Evolutionary conservation across 345 rosid species (phyloP).

Genomic region (Citrus hindsii): DNA sequence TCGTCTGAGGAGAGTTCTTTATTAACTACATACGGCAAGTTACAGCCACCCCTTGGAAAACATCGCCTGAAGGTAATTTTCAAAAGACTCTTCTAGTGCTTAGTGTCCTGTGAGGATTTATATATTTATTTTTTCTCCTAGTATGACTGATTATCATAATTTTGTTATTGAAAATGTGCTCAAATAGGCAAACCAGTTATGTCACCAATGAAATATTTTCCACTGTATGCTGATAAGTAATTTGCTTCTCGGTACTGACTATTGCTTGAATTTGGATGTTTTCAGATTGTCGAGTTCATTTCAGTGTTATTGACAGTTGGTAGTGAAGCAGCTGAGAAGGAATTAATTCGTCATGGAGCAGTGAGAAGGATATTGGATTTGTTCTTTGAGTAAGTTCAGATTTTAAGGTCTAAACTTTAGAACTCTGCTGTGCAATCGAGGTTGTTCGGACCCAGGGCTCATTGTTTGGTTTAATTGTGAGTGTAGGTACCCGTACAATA

Average conservation of each 20-base stretch:
- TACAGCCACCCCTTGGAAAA: conserved; percentile 95
- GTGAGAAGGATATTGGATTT: conserved; percentile 62
- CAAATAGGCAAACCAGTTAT: not conserved
- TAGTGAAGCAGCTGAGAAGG: conserved; percentile 84
- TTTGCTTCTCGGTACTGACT: conserved; percentile 5
- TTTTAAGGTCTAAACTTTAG: not conserved
- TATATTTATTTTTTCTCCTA: not conserved
- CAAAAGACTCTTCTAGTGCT: not conserved
- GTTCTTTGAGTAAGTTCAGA: conserved; percentile 76
- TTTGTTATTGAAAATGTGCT: not conserved
- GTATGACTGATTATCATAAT: conserved; percentile 9
- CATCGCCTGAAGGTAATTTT: conserved; percentile 76
- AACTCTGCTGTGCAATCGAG: conserved; percentile 3
- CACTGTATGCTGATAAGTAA: not conserved
- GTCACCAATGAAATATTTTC: not conserved
- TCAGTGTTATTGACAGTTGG: conserved; percentile 79
- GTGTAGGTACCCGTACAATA: conserved; percentile 90
- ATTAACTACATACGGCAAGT: conserved; percentile 79
- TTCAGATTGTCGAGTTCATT: conserved; percentile 90
- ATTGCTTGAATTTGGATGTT: conserved; percentile 3
- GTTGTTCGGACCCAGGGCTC: conserved; percentile 15
- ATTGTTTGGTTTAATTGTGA: conserved; percentile 23
- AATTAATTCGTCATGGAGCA: conserved; percentile 70
- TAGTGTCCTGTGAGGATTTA: not conserved
- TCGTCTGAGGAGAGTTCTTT: conserved; percentile 54